Base-by-base conservation (phyloP, 139 green algal genomes). In the Picocystis salinarum region DNA sequence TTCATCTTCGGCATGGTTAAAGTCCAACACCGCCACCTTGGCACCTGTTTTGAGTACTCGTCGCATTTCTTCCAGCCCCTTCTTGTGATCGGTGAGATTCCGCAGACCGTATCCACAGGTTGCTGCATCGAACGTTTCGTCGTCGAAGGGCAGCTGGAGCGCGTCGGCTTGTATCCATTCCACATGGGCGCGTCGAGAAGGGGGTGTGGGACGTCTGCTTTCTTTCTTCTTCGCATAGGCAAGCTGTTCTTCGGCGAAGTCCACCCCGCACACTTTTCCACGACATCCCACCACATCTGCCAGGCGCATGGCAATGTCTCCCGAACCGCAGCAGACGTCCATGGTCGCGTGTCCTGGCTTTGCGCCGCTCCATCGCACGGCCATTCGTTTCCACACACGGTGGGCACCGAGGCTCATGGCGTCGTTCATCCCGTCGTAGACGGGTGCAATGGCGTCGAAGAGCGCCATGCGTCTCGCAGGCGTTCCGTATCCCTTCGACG, bases 41-140 rank as follows among this genome's bases (percentile, higher is more conserved):
- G 22, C 23, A 58, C 59, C 78, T 22, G 75, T 77, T 42, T 55
- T 64, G 20, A 97, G 58, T 33, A 99, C 85, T 0, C 88, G 59
- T n/a, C 69, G 42, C 40, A 94, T 55, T 64, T 98, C 88, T 22
- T 27, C 15, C 39, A 89, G 56, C 18, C 56, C 52, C 34, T 10
- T 6, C 9, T 34, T 6, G 2, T 48, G 53, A 2, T 56, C 53
- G 39, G n/a, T 15, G 48, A 42, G 23, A 52, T 96, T 96, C 26
- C 89, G 64, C 34, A 99, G 66, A 1, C 88, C 89, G 55, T 97
- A 99, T 0, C 83, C 82, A 64, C 95, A 91, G 12, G 88, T 96
- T 13, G 66, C 77, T 0, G 71, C 75, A 48, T 95, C 79, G 55
- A 99, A 95, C 27, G 42, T 56, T 18, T 5, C 37, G 22, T 81